phyloP scores from a whole-genome alignment of 768 basidiomycete genomes.

The Termitomyces sp. region DNA sequence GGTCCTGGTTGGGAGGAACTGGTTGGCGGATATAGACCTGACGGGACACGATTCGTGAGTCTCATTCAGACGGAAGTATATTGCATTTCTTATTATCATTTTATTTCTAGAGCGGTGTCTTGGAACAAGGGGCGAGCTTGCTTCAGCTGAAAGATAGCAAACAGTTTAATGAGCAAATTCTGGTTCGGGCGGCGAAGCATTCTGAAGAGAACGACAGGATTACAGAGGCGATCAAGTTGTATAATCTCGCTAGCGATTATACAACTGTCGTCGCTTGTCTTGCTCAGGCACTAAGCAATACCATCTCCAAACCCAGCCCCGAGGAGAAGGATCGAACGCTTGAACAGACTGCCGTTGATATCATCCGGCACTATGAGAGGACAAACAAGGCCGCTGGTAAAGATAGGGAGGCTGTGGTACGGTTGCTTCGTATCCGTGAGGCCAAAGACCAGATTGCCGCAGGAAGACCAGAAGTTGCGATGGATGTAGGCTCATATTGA shows the following conservation, averaged over 20 bases:
- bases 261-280: constrained; percentile 83
- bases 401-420: constrained; percentile 69
- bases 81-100: background rate
- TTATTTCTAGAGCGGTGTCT: constrained; percentile 64
- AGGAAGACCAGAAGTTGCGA: constrained; percentile 67
- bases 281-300: constrained; percentile 81
- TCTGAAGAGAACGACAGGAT: constrained; percentile 82
- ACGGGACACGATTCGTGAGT: constrained; percentile 87
- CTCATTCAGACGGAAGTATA: background rate
- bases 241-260: constrained; percentile 92
- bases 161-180: constrained; percentile 78
- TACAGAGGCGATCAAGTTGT: constrained; percentile 90
- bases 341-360: constrained; percentile 73
- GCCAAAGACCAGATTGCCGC: constrained; percentile 72
- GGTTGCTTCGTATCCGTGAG: constrained; percentile 75
- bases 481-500: constrained; percentile 60
- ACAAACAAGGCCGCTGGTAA: constrained; percentile 68
- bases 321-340: constrained; percentile 63
- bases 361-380: constrained; percentile 75
- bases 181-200: constrained; percentile 75
- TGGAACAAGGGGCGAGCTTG: constrained; percentile 78
- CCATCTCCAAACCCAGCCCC: constrained; percentile 58
- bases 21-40: constrained; percentile 86
- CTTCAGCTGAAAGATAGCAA: constrained; percentile 63
- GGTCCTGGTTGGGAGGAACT: constrained; percentile 89